Evolutionary conservation across 805 yeast genomes (phyloP).

Genomic region (Candida anglica): DNA sequence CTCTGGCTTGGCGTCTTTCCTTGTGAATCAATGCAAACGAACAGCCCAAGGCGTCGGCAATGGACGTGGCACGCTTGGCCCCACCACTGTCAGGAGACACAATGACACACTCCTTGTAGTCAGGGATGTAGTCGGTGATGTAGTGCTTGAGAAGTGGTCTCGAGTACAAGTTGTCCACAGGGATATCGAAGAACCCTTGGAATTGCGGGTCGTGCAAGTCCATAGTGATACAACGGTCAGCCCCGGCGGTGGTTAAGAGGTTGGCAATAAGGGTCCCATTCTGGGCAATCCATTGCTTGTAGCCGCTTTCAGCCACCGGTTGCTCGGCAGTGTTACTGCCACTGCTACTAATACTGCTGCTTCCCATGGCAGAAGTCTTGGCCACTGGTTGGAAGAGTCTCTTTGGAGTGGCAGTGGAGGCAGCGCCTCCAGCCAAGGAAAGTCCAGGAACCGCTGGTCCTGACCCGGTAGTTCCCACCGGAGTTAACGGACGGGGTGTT

Average conservation of each 20-base stretch:
- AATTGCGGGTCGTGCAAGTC: slow-evolving; percentile 97
- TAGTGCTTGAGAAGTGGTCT: slow-evolving; percentile 85
- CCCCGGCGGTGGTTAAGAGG: slow-evolving; percentile 85
- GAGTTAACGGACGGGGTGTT: slow-evolving; percentile 41
- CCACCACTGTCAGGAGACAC: slow-evolving; percentile 99
- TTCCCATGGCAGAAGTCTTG: slow-evolving; percentile 27
- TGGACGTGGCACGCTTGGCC: slow-evolving; percentile 91
- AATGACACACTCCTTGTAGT: slow-evolving; percentile 78
- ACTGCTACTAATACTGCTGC: slow-evolving; percentile 28
- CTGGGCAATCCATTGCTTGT: slow-evolving; percentile 94
- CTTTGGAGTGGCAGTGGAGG: background rate
- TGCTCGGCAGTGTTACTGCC: too few species aligned
- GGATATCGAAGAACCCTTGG: slow-evolving; percentile 95
- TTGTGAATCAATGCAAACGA: slow-evolving; percentile 94
- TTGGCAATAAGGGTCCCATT: slow-evolving; percentile 91
- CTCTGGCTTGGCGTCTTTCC: slow-evolving; percentile 59
- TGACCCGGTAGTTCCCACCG: background rate
- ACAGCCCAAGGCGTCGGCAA: slow-evolving; percentile 87
- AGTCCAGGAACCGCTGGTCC: background rate
- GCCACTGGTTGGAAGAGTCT: slow-evolving; percentile 30
- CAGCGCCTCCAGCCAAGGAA: background rate
- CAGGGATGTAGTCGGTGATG: slow-evolving; percentile 72
- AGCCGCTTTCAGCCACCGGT: slow-evolving; percentile 73
- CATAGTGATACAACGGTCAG: slow-evolving; percentile 96
- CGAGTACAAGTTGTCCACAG: slow-evolving; percentile 90